Conservation (phyloP, 805 yeast species). For the Yarrowia sp. region DNA sequence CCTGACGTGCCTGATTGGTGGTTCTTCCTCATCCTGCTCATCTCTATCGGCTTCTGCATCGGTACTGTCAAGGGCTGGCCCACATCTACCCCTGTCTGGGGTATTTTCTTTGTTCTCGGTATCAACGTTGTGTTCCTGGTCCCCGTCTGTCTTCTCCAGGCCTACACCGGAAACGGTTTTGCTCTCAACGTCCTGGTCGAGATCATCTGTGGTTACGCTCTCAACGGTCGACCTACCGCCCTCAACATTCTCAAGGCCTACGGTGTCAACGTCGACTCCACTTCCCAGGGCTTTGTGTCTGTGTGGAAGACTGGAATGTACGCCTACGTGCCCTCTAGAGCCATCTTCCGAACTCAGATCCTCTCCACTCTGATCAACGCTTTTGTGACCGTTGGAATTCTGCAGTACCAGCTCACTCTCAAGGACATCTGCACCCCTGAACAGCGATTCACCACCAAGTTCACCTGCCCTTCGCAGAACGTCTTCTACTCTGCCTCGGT, state of each 20-base stretch:
- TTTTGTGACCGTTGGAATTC: constrained; percentile 47
- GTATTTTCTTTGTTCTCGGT: constrained; percentile 62
- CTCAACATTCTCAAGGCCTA: constrained; percentile 60
- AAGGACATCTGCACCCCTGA: constrained; percentile 45
- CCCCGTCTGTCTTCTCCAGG: constrained; percentile 65
- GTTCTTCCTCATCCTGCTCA: constrained; percentile 55
- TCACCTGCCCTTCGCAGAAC: constrained; percentile 53
- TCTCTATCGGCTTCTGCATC: constrained; percentile 54
- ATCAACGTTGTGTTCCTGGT: constrained; percentile 63
- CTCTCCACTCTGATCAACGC: constrained; percentile 53
- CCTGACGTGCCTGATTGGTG: constrained; percentile 61
- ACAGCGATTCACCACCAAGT: constrained; percentile 51
- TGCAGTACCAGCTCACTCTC: constrained; percentile 50
- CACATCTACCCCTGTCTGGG: constrained; percentile 56
- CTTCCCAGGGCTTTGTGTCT: constrained; percentile 66
- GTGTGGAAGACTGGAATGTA: constrained; percentile 60
- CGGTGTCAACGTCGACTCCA: constrained; percentile 57
- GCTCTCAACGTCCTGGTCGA: constrained; percentile 69
- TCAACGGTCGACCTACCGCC: constrained; percentile 67
- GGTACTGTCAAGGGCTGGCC: constrained; percentile 51
- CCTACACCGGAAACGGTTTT: constrained; percentile 63
- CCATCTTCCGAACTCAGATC: constrained; percentile 53
- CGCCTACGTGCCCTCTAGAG: constrained; percentile 54
- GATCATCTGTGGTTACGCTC: constrained; percentile 67
- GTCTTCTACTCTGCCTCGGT: constrained; percentile 59